These are phyloP conservation scores for Dittrichia graveolens DNA, from an alignment of 129 eudicot genomes.

Conservation along the genomic window DNA sequence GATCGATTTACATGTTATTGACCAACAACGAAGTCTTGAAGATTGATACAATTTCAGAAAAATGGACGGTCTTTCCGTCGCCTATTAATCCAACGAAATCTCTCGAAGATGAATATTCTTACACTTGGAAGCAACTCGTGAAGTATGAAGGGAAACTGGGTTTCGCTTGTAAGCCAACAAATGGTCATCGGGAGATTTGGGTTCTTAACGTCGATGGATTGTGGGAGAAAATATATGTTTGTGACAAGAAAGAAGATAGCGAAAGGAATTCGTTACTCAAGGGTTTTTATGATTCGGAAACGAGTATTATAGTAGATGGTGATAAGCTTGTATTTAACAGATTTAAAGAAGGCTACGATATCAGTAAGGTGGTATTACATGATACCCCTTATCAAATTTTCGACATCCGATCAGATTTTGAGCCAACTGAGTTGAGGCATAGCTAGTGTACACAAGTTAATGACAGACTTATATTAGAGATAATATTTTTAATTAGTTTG, in stretches of 20 bases:
- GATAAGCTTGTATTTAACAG: background rate
- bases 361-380: background rate
- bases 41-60: conserved; percentile 8
- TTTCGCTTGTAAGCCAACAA: background rate
- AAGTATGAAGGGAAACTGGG: conserved; percentile 23
- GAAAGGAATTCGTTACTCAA: background rate
- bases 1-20: conserved; percentile 23
- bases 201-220: background rate
- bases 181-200: conserved; percentile 20
- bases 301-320: background rate
- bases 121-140: background rate
- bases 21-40: background rate
- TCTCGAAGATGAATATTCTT: background rate
- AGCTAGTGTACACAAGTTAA: background rate
- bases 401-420: conserved; percentile 14
- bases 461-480: too few relatives aligned
- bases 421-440: conserved; percentile 3
- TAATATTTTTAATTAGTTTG: too few relatives aligned
- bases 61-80: background rate
- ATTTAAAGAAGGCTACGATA: background rate
- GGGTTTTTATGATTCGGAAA: conserved; percentile 13
- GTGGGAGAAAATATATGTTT: conserved; percentile 6
- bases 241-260: background rate
- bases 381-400: conserved; percentile 1
- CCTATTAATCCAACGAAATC: background rate